Percentiles rank a stretch among this genome's conserved stretches.
phyloP scores from a whole-genome alignment of 768 basidiomycete genomes.

The Kwoniella shandongensis region DNA sequence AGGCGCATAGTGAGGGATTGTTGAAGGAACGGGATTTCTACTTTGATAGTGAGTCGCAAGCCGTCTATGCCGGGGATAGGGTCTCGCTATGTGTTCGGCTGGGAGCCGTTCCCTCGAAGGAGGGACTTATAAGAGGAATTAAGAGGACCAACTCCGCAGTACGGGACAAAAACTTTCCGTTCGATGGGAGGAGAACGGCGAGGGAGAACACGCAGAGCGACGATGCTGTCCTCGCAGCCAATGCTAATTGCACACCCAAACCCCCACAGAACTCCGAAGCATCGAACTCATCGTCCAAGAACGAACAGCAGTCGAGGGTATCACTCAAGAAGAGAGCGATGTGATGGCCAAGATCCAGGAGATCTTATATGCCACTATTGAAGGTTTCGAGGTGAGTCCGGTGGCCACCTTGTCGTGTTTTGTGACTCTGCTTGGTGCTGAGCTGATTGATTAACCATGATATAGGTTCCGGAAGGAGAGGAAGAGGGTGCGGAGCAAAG shows the following conservation, averaged over 20 bases:
- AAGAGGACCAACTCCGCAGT: too few relatives aligned
- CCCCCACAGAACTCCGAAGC: slow-evolving; percentile 75
- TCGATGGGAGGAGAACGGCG: too few relatives aligned
- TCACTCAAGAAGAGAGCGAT: slow-evolving; percentile 55
- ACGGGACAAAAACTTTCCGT: too few relatives aligned
- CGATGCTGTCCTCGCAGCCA: too few relatives aligned
- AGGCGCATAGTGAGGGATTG: slow-evolving; percentile 76
- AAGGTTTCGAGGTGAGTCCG: slow-evolving; percentile 53
- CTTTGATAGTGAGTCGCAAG: slow-evolving; percentile 86
- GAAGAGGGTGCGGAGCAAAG: slow-evolving; percentile 19
- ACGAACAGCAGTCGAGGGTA: slow-evolving; percentile 66
- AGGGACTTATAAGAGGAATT: too few relatives aligned
- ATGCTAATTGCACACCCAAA: too few relatives aligned
- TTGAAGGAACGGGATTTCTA: slow-evolving; percentile 99
- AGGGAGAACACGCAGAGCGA: too few relatives aligned
- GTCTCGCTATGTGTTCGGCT: background rate
- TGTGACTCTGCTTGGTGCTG: too few relatives aligned
- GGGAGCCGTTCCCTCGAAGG: too few relatives aligned
- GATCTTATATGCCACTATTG: slow-evolving; percentile 94
- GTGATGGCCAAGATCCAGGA: slow-evolving; percentile 75
- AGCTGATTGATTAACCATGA: too few relatives aligned
- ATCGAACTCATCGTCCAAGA: slow-evolving; percentile 92
- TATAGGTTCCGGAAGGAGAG: slow-evolving; percentile 29
- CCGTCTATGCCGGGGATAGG: too few relatives aligned
- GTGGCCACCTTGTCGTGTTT: too few relatives aligned